These are phyloP conservation scores for Vickermania spadyakhi DNA, from an alignment of 208 protist genomes.

Conservation along the genomic window DNA sequence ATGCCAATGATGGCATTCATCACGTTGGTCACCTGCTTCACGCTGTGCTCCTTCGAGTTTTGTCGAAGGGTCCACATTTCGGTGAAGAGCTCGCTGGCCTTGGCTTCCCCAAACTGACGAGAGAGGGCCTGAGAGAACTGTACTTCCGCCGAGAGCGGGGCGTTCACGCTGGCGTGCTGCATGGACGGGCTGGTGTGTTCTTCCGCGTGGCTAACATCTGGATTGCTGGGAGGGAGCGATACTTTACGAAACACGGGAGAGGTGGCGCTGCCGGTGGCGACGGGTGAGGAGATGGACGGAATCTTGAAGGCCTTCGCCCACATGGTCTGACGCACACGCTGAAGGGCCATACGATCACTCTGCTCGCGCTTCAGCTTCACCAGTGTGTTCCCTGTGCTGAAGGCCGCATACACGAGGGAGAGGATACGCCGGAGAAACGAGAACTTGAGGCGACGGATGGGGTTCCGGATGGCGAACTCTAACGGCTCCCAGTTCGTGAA, in stretches of 20 bases:
- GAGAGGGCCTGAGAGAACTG: not conserved
- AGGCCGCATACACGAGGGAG: conserved; percentile 29
- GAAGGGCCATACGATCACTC: conserved; percentile 17
- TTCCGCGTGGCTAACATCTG: not conserved
- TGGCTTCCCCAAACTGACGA: not conserved
- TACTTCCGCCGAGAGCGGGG: not conserved
- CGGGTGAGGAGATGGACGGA: not conserved
- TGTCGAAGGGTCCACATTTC: conserved; percentile 9
- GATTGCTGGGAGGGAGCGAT: not conserved
- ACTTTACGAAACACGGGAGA: not conserved
- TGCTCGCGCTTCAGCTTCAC: conserved; percentile 10
- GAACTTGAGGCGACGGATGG: conserved; percentile 29
- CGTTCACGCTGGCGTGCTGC: not conserved
- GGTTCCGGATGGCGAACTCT: conserved; percentile 26
- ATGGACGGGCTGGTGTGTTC: not conserved
- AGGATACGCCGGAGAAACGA: conserved; percentile 27
- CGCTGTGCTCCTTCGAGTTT: conserved; percentile 19
- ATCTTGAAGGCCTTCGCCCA: not conserved
- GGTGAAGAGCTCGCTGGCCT: not conserved
- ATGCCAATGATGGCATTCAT: conserved; percentile 9
- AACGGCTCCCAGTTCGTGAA: conserved; percentile 29
- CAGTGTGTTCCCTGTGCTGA: conserved; percentile 17
- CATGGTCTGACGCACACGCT: conserved; percentile 8
- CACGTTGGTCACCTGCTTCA: conserved; percentile 12
- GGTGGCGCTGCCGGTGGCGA: not conserved